These are phyloP conservation scores for Aspergillus persii DNA, from an alignment of 2,329 filamentous ascomycete genomes.

Conservation along the genomic window DNA sequence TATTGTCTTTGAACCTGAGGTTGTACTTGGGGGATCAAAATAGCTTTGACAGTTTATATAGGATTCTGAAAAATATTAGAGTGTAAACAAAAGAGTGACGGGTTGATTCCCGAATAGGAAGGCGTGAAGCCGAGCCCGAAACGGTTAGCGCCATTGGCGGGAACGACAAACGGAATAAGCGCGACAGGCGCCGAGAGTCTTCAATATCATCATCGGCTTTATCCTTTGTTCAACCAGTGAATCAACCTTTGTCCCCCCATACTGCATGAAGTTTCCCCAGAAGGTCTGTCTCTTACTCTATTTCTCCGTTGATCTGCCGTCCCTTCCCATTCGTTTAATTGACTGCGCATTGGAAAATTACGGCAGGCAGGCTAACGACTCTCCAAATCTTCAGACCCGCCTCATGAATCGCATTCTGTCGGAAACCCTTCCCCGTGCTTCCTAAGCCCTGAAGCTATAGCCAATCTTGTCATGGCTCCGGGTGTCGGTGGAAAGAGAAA, in stretches of 20 bases:
- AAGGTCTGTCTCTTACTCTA: conserved; percentile 6
- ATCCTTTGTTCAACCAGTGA: background rate
- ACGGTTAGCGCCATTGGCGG: conserved; percentile 6
- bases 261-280: conserved; percentile 14
- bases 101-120: background rate
- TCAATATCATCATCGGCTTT: conserved; percentile 3
- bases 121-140: background rate
- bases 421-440: conserved; percentile 24
- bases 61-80: too few relatives aligned
- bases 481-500: conserved; percentile 55
- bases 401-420: conserved; percentile 34
- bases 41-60: too few relatives aligned
- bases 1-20: too few relatives aligned
- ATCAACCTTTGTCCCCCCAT: background rate
- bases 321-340: background rate
- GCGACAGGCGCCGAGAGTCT: conserved; percentile 5
- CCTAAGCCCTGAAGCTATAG: conserved; percentile 27
- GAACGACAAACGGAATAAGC: conserved; percentile 12
- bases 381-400: conserved; percentile 15
- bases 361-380: background rate
- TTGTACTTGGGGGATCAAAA: too few relatives aligned
- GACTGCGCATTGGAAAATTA: background rate
- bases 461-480: conserved; percentile 50
- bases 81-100: too few relatives aligned
- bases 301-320: background rate